Evolutionary conservation across 257 asterid genomes (phyloP), one percentile per base, ranked within the genome.

Genomic region (Solanum chilense): DNA sequence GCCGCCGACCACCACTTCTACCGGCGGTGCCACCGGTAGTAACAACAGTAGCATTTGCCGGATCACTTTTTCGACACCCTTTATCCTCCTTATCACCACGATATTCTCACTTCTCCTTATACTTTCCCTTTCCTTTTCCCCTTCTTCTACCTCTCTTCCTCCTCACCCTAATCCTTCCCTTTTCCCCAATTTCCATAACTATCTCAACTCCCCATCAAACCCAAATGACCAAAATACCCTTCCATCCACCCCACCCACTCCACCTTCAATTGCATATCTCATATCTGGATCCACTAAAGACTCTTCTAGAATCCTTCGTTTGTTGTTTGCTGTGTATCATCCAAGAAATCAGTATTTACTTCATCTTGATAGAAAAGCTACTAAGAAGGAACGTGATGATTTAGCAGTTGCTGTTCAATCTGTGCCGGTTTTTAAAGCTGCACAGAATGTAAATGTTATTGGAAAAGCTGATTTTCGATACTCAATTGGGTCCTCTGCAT

Each of bases 211-310:
- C 88, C 85, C 75, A 85, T 89, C 94, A 89, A 88, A 18, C 68
- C 91, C 92, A 84, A 90, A 86, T 73, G 83, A 49, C 56, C 47
- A 44, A 15, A 45, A 16, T 47, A 29, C 13, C 84, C 25, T 58
- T 9, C 90, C 89, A 15, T 93, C 98, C 3, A 85, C 93, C 66
- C 96, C 98, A 15, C 94, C 98, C 1, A 85, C 94, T 45, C 95
- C 98, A 2, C 98, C 99, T 42, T 91, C 96, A 31, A 14, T 94
- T 7, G 98, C 98, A 52, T 95, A 95, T 91, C 90, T 95, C 89
- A 88, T 95, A 2, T 90, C 97, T 37, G 98, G 98, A 90, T 97
- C 99, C 88, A 87, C 64, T 84, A 92, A 93, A n/a, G 96, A 94
- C 49, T 93, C 96, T 84, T 88, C 84, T 27, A 93, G 96, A 91